Evolutionary conservation across 768 basidiomycete genomes (phyloP).

Genomic region (Boletus sp.): DNA sequence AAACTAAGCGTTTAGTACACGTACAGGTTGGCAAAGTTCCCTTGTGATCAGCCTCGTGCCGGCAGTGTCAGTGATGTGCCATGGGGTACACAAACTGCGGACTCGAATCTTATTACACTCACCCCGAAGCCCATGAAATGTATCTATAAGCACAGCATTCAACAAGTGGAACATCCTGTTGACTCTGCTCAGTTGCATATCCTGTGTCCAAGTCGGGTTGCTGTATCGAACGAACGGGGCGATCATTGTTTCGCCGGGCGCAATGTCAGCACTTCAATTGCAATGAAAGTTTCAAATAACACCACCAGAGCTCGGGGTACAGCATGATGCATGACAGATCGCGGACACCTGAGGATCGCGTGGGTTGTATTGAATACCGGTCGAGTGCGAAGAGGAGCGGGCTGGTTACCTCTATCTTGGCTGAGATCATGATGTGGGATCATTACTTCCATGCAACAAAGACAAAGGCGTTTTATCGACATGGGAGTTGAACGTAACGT

Average conservation of each 20-base stretch:
- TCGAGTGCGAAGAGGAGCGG: not conserved
- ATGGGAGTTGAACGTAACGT: too few species aligned
- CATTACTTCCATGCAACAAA: not conserved
- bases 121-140: too few species aligned
- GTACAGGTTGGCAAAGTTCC: not conserved
- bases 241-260: not conserved
- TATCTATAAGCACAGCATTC: not conserved
- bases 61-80: not conserved
- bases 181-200: not conserved
- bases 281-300: not conserved
- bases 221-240: not conserved
- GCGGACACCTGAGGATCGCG: not conserved
- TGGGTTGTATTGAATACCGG: not conserved
- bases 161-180: not conserved
- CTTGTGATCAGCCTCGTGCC: too few species aligned
- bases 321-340: not conserved
- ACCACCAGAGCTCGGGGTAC: not conserved
- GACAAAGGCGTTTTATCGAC: not conserved
- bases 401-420: not conserved
- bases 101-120: not conserved
- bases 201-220: not conserved
- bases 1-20: not conserved
- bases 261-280: not conserved
- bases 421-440: not conserved
- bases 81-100: not conserved